Evolutionary conservation across 1,139 yeast species (phyloP), one percentile per base, ranked within the genome.

Genomic region (Geotrichum reessii): DNA sequence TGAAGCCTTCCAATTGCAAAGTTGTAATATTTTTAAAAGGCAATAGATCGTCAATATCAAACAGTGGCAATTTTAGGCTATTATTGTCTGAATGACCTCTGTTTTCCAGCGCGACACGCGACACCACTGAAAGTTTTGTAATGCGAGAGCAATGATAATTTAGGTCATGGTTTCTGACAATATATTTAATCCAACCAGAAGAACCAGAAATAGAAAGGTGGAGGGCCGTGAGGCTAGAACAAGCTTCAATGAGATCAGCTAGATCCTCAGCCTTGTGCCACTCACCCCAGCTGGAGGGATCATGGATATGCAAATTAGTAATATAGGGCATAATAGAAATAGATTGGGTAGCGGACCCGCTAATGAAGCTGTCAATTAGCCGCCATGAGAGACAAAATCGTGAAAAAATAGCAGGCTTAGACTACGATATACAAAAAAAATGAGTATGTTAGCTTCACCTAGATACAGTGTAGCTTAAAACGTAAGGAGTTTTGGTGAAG

Each of bases 261-360:
- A 65, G 63, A 8, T 50, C 55, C n/a, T 54, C 57, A 8, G 62
- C 61, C 17, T 62, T 60, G 52, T 64, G 66, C 70, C 69, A 66
- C 52, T 67, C 70, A 8, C 65, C 70, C 62, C 63, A 61, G 37
- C 62, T 60, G n/a, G 67, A 62, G 12, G 67, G 61, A 2, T 59
- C 62, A 3, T 33, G 28, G 37, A 65, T 51, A 33, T 53, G 57
- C 28, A 66, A 54, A 9, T 59, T 40, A 14, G 52, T 47, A 9
- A 65, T 50, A 48, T 60, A 56, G 9, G 53, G 54, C 9, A 61
- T 50, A 25, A 63, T 55, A 8, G 46, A 48, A 19, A 55, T 51
- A 14, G 50, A 17, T 6, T 52, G 50, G 14, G 50, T 40, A 3
- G 31, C 21, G 33, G 61, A 53, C 22, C 52, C 54, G 17, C 55